Evolutionary conservation across 2,329 filamentous ascomycete species (phyloP), one percentile per base, ranked within the genome.

Genomic region (Ampelomyces quisqualis): DNA sequence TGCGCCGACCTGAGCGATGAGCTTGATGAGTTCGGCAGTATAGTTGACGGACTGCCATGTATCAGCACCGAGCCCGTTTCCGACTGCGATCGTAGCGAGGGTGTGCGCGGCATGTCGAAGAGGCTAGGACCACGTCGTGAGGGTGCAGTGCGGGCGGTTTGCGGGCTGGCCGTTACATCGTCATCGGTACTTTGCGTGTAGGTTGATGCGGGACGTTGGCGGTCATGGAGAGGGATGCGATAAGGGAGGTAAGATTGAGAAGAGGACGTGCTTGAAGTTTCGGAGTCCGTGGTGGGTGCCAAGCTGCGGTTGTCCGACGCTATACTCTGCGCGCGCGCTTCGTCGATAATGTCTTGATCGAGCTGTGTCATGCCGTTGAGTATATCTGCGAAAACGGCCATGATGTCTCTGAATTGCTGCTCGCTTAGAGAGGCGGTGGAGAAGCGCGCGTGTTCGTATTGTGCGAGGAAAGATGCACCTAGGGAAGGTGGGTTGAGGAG

Each of bases 371-470:
- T 95, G 13, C 77, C 79, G 37, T 86, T 81, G 10, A 97, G 73
- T 0, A 97, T 73, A 38, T 86, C 81, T 2, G 90, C 86, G 67
- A 97, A 96, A 18, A 87, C 75, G 41, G 82, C 79, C 89, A 96
- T 96, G 20, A 96, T 73, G 15, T 77, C 72, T 24, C 86, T 78
- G 63, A 98, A 97, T 36, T 85, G 78, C 0, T 70, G 59, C 53
- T 90, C 85, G 2, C 80, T 78, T 3, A 95, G 72, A 1, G 85
- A 79, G 4, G 75, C 72, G 0, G 79, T 80, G 2, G 88, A 90
- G 70, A 95, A 98, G 27, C 91, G 84, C 2, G 90, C 89, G 42
- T 80, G 75, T 70, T 97, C 93, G 69, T 96, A 98, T 14, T 80
- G 72, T 1, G 77, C 69, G 14, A 96, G 70, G 61, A 97, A 98